These are phyloP conservation scores for Trichothecium roseum DNA, from an alignment of 2,329 filamentous ascomycete species.

Conservation along the genomic window DNA sequence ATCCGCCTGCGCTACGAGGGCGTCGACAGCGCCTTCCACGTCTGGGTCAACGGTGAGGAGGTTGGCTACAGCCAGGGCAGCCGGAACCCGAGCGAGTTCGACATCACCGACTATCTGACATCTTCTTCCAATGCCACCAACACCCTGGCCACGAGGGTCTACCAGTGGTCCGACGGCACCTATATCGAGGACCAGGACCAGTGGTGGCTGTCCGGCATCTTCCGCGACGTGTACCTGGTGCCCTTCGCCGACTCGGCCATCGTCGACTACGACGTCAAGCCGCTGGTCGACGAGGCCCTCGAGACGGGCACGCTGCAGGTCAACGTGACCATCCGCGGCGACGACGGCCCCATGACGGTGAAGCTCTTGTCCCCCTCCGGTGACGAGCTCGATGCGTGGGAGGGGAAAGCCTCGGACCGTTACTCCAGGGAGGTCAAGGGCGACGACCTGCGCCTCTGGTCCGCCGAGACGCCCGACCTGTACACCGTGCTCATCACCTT, in stretches of 20 bases:
- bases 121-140: constrained; percentile 30
- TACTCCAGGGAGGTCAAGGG: background rate
- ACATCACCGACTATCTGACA: constrained; percentile 40
- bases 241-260: constrained; percentile 40
- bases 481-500: constrained; percentile 38
- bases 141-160: constrained; percentile 52
- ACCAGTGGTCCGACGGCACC: constrained; percentile 58
- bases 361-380: constrained; percentile 5
- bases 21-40: constrained; percentile 60
- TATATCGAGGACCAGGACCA: constrained; percentile 64
- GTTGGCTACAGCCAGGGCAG: constrained; percentile 61
- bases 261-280: constrained; percentile 47
- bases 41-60: constrained; percentile 54
- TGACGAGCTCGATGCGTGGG: background rate
- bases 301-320: constrained; percentile 39
- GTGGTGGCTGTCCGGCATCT: constrained; percentile 60
- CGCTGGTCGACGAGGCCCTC: constrained; percentile 40
- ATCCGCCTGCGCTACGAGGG: constrained; percentile 59
- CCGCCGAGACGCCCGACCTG: constrained; percentile 55
- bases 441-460: constrained; percentile 33
- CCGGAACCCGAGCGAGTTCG: constrained; percentile 60
- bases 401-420: background rate
- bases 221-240: constrained; percentile 54
- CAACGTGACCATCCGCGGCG: constrained; percentile 28
- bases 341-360: constrained; percentile 17